Conservation (phyloP, 768 basidiomycete genomes). For the Tephrocybe sp. region DNA sequence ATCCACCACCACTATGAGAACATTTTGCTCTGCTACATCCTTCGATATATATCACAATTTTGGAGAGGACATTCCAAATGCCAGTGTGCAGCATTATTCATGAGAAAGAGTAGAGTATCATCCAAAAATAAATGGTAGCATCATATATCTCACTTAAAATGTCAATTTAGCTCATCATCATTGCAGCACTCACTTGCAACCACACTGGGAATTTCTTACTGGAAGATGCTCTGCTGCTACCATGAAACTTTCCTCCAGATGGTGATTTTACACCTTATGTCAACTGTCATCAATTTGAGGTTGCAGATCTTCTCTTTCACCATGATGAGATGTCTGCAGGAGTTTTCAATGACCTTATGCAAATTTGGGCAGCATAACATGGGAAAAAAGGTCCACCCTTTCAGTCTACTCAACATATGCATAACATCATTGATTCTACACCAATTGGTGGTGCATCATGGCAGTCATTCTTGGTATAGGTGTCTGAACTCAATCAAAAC, state of each 20-base stretch:
- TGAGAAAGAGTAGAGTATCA: not conserved
- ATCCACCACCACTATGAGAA: too few species aligned
- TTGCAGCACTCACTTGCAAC: constrained; percentile 5
- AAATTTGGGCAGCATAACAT: constrained; percentile 12
- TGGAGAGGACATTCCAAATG: not conserved
- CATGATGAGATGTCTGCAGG: constrained; percentile 2
- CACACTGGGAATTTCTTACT: not conserved
- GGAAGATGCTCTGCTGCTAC: constrained; percentile 7
- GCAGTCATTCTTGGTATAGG: too few species aligned
- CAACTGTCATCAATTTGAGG: not conserved
- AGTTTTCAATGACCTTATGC: constrained; percentile 6
- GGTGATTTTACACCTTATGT: constrained; percentile 3
- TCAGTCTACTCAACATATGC: too few species aligned
- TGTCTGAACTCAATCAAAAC: too few species aligned
- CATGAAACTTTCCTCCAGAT: not conserved
- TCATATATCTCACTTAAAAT: not conserved
- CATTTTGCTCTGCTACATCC: not conserved
- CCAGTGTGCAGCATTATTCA: not conserved
- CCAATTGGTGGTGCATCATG: too few species aligned
- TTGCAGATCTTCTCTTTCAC: constrained; percentile 6
- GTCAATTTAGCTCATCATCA: not conserved
- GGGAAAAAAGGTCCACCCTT: constrained; percentile 11
- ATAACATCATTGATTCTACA: too few species aligned
- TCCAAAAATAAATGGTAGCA: constrained; percentile 1
- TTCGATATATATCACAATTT: not conserved